Percentiles rank a stretch among this genome's conserved stretches.
Conservation (phyloP, 306 rosid genomes). For the Cucurbita pepo region DNA sequence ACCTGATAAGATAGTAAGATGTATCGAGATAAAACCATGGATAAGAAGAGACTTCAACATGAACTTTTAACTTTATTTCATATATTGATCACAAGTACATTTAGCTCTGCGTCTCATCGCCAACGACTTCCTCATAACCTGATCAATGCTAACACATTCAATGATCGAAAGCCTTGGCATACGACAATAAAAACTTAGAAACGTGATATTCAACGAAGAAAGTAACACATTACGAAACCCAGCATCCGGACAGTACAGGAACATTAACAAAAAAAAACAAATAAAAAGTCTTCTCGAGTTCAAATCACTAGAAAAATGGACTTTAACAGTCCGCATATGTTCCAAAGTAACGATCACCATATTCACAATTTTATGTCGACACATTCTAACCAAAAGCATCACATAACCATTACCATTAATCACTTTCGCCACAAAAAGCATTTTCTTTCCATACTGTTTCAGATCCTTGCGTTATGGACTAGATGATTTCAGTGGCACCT, state of each 20-base stretch:
- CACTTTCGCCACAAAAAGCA: background rate
- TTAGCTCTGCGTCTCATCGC: background rate
- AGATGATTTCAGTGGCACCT: background rate
- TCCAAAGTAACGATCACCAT: background rate
- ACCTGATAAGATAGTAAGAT: no score
- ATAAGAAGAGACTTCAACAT: background rate
- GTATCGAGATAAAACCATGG: background rate
- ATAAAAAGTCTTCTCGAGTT: background rate
- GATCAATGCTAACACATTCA: background rate
- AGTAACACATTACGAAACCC: background rate
- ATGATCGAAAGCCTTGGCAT: background rate
- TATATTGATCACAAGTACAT: background rate
- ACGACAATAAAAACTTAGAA: background rate
- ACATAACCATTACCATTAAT: background rate
- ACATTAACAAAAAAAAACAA: background rate
- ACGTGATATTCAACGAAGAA: background rate
- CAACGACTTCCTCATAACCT: background rate
- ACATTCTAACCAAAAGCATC: background rate
- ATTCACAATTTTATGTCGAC: slow-evolving; percentile 7
- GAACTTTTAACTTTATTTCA: background rate
- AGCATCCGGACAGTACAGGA: background rate
- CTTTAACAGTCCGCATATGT: background rate
- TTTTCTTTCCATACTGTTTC: background rate
- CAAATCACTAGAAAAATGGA: background rate
- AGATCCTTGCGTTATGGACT: background rate